A percentile compares a stretch with the other conserved stretches of the same genome.
phyloP scores from a whole-genome alignment of 2,329 filamentous ascomycete species.

The Periconia macrospinosa region DNA sequence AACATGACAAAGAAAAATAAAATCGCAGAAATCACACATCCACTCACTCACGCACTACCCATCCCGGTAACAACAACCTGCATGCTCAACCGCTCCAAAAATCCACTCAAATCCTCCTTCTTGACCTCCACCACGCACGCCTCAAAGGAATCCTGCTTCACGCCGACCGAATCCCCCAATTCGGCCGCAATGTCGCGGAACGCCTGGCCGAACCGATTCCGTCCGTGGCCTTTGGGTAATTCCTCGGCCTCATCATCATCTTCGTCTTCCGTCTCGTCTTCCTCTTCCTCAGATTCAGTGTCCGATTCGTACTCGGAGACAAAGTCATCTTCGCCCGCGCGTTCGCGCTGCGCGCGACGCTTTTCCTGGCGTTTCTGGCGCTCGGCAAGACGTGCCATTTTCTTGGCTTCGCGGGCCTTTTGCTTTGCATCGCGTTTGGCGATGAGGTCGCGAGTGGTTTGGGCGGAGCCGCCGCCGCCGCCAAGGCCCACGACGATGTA shows the following conservation, averaged over 20 bases:
- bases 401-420: slow-evolving; percentile 53
- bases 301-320: slow-evolving; percentile 49
- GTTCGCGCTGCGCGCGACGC: slow-evolving; percentile 34
- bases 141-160: slow-evolving; percentile 95
- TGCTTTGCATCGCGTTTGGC: slow-evolving; percentile 68
- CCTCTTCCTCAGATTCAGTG: slow-evolving; percentile 39
- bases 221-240: slow-evolving; percentile 68
- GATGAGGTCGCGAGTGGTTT: slow-evolving; percentile 55
- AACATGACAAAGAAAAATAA: not conserved
- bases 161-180: slow-evolving; percentile 83
- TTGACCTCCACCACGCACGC: slow-evolving; percentile 97
- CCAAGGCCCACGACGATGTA: slow-evolving; percentile 94
- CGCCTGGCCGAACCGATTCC: slow-evolving; percentile 90
- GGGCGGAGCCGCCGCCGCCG: slow-evolving; percentile 67
- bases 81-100: slow-evolving; percentile 88
- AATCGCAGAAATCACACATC: not conserved
- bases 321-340: slow-evolving; percentile 59
- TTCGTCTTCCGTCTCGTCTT: slow-evolving; percentile 62
- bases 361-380: slow-evolving; percentile 62
- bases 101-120: slow-evolving; percentile 89
- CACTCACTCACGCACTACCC: not conserved
- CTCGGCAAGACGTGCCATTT: slow-evolving; percentile 61
- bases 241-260: slow-evolving; percentile 61
- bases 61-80: slow-evolving; percentile 69
- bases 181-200: slow-evolving; percentile 94